These are phyloP conservation scores for Priceomyces fermenticarens DNA, from an alignment of 805 yeast genomes.

Conservation along the genomic window DNA sequence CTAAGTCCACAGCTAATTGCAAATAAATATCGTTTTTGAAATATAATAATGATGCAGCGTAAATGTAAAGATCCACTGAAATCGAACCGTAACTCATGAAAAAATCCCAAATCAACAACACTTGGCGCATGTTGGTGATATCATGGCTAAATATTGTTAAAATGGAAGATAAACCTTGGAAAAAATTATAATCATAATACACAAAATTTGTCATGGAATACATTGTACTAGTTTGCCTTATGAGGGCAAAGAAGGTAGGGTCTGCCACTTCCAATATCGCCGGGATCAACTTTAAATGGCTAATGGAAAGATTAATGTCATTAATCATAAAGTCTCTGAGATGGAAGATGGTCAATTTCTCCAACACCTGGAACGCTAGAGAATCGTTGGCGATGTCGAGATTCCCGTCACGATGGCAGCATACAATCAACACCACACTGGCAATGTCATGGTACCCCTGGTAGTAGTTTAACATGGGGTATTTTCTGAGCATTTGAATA, in stretches of 20 bases:
- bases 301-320: constrained; percentile 60
- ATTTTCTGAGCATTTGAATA: constrained; percentile 51
- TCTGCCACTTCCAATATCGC: constrained; percentile 53
- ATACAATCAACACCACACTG: constrained; percentile 57
- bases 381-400: constrained; percentile 18
- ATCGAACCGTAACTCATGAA: constrained; percentile 58
- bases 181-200: constrained; percentile 35
- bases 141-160: constrained; percentile 82
- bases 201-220: constrained; percentile 20
- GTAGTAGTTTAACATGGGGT: constrained; percentile 70
- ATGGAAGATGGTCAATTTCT: constrained; percentile 54
- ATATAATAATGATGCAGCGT: constrained; percentile 50
- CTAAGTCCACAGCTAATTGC: constrained; percentile 12
- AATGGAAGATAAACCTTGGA: constrained; percentile 71
- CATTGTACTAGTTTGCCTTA: constrained; percentile 37
- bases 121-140: constrained; percentile 42
- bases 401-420: constrained; percentile 20
- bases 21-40: constrained; percentile 44
- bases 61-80: constrained; percentile 54
- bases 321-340: constrained; percentile 85
- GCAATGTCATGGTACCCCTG: constrained; percentile 94
- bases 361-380: constrained; percentile 45
- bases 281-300: constrained; percentile 66
- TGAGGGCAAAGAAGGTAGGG: constrained; percentile 33
- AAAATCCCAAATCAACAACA: constrained; percentile 67